These are phyloP conservation scores for Trypanosomatidae sp. DNA, from an alignment of 208 protist genomes.

Conservation along the genomic window DNA sequence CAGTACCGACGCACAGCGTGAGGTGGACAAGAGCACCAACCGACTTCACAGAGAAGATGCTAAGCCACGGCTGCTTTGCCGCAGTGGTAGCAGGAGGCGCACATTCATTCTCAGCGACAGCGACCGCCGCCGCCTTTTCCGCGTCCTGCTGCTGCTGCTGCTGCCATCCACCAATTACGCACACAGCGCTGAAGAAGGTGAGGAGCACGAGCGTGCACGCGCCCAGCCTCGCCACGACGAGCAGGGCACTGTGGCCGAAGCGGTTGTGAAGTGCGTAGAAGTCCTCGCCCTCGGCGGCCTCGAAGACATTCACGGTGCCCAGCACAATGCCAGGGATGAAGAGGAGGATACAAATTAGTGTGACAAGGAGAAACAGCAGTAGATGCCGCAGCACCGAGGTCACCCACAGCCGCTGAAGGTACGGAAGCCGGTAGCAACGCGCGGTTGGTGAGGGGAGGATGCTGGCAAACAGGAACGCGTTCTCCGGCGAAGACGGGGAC, in stretches of 20 bases:
- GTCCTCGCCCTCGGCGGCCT: slow-evolving; percentile 20
- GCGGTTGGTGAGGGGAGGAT: background rate
- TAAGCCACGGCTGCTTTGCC: background rate
- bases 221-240: slow-evolving; percentile 22
- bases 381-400: slow-evolving; percentile 47
- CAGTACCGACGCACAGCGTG: slow-evolving; percentile 12
- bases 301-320: slow-evolving; percentile 32
- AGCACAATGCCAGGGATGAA: slow-evolving; percentile 34
- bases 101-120: background rate
- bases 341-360: slow-evolving; percentile 21
- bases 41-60: background rate
- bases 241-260: slow-evolving; percentile 28
- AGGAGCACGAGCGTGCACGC: slow-evolving; percentile 11
- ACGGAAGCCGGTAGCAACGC: slow-evolving; percentile 27
- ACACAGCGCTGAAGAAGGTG: slow-evolving; percentile 12
- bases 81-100: background rate
- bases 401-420: slow-evolving; percentile 44
- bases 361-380: slow-evolving; percentile 35
- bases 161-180: background rate
- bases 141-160: slow-evolving; percentile 1
- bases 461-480: background rate
- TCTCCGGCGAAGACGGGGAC: background rate
- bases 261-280: slow-evolving; percentile 37
- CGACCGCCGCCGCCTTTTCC: background rate
- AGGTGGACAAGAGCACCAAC: slow-evolving; percentile 21